phyloP scores from a whole-genome alignment of 345 rosid species.

The Luvunga scandens region DNA sequence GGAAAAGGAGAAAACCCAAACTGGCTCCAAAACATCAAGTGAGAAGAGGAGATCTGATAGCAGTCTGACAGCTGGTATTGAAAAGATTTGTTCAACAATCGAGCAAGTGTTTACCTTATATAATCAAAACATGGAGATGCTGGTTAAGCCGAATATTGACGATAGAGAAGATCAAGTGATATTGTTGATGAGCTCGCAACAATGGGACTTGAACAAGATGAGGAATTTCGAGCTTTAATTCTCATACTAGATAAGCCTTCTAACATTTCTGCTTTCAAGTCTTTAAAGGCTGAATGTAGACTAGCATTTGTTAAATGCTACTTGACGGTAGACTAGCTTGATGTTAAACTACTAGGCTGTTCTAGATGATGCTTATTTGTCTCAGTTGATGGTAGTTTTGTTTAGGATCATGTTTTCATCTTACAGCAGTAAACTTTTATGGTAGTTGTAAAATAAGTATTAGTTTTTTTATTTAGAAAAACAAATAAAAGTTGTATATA shows the following conservation, averaged over 20 bases:
- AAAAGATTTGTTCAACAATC: neutral
- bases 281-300: neutral
- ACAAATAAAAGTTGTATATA: no score
- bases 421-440: no score
- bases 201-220: neutral
- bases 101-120: neutral
- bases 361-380: neutral
- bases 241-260: neutral
- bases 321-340: neutral
- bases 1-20: neutral
- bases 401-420: neutral
- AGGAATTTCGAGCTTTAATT: neutral
- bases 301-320: neutral
- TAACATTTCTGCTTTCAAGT: neutral
- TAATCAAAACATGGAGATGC: neutral
- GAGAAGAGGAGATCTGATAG: neutral
- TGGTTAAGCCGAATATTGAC: neutral
- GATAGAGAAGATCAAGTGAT: constrained; percentile 5
- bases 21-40: neutral
- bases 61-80: neutral
- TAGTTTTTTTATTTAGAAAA: neutral
- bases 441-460: neutral
- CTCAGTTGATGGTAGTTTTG: neutral
- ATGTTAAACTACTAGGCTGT: neutral
- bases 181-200: neutral